Evolutionary conservation across 108 stramenopile genomes (phyloP), one percentile per base, ranked within the genome.

Genomic region (Chaetoceros muelleri): DNA sequence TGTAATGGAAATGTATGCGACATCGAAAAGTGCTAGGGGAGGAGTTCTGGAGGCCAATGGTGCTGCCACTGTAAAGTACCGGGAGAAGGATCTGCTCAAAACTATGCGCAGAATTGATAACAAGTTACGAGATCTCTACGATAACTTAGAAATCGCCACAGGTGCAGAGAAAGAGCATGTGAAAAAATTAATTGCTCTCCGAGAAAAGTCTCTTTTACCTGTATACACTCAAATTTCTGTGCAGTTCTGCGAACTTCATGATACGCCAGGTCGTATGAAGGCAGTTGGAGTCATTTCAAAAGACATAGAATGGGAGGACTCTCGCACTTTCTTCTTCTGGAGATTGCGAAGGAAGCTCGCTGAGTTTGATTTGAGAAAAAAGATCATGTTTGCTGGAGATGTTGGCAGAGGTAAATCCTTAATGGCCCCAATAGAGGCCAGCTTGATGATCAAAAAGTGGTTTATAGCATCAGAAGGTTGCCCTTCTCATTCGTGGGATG

Each of bases 191-290:
- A 85, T 87, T 53, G 46, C 57, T 31, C 48, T 61, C 26, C 67
- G 95, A 31, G 93, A 97, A 58, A 63, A 81, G 53, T 73, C 77
- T 20, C 74, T 99, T 23, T 69, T 89, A 28, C 93, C 93, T 20
- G 84, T 96, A 7, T 99, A 94, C 75, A 76, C 82, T 26, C 94
- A 97, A 66, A 90, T 98, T 56, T 77, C 98, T 20, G 96, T 97
- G 17, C 94, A 96, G 58, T 99, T 99, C 74, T 98, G 96, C 25
- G 99, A 99, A 65, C 73, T 99, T 26, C 99, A 99, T 64, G 99
- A 99, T 62, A 97, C 96, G 30, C 98, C 99, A 26, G 99, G 97
- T 20, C 80, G 99, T 16, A 99, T 99, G 99, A 78, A 90, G 70
- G 96, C 98, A 49, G 96, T 94, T 58, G 98, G 97, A 47, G 97